Conservation (phyloP, 805 yeast species). For the Starmerella potacharoeniae region DNA sequence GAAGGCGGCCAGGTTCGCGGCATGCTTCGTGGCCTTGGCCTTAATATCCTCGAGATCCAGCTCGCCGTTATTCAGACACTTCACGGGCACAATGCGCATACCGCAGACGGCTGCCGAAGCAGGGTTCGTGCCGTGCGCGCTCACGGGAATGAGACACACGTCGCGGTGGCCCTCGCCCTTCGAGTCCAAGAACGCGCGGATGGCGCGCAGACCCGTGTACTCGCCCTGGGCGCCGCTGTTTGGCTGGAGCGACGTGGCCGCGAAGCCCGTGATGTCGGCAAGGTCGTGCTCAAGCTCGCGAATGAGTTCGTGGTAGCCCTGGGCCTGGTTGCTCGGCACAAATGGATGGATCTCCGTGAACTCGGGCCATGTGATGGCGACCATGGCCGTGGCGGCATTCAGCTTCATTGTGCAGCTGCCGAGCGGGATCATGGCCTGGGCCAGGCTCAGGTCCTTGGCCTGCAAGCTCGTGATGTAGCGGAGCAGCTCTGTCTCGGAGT, state of each 20-base stretch:
- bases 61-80: constrained; percentile 76
- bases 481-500: constrained; percentile 89
- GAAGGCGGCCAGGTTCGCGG: constrained; percentile 66
- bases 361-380: constrained; percentile 89
- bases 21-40: constrained; percentile 58
- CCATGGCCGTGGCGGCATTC: constrained; percentile 91
- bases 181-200: constrained; percentile 60
- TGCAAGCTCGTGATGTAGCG: constrained; percentile 81
- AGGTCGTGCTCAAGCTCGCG: constrained; percentile 70
- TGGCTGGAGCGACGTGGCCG: constrained; percentile 84
- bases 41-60: constrained; percentile 68
- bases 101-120: constrained; percentile 98
- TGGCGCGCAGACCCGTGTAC: constrained; percentile 83
- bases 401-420: constrained; percentile 98
- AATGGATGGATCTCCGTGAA: constrained; percentile 85
- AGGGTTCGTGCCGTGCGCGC: constrained; percentile 98
- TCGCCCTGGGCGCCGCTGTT: constrained; percentile 99
- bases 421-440: constrained; percentile 92
- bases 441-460: constrained; percentile 78
- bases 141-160: constrained; percentile 87
- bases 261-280: constrained; percentile 87
- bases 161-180: constrained; percentile 64
- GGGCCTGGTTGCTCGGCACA: constrained; percentile 79
- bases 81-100: constrained; percentile 81
- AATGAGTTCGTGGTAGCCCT: constrained; percentile 70